Evolutionary conservation across 768 basidiomycete genomes (phyloP).

Genomic region (Russula sp.): DNA sequence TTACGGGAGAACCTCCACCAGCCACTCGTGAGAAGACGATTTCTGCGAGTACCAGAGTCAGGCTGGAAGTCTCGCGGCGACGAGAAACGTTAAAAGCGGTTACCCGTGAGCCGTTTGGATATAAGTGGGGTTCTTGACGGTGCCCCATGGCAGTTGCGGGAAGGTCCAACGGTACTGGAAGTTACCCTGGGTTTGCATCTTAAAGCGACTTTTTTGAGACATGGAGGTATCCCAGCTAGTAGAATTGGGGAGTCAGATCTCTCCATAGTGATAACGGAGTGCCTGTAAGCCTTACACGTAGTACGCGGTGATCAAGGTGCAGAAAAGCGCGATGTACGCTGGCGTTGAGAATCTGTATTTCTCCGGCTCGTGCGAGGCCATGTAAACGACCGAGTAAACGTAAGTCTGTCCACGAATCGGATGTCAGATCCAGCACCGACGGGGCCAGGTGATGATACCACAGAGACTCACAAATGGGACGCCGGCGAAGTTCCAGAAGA

Average conservation of each 20-base stretch:
- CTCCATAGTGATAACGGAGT: background rate
- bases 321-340: constrained; percentile 66
- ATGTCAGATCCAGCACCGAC: constrained; percentile 2
- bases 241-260: background rate
- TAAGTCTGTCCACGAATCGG: constrained; percentile 57
- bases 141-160: constrained; percentile 85
- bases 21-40: constrained; percentile 84
- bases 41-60: constrained; percentile 39
- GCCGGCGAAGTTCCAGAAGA: constrained; percentile 96
- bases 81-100: constrained; percentile 16
- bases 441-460: background rate
- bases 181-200: constrained; percentile 93
- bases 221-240: constrained; percentile 87
- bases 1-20: constrained; percentile 96
- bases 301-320: constrained; percentile 76
- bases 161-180: constrained; percentile 83
- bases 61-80: background rate
- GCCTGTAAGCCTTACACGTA: constrained; percentile 55
- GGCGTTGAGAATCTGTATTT: constrained; percentile 81
- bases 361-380: constrained; percentile 89
- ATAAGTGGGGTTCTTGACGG: constrained; percentile 78
- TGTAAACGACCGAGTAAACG: constrained; percentile 95
- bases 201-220: constrained; percentile 96
- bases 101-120: constrained; percentile 94
- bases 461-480: constrained; percentile 70